Base-by-base conservation (phyloP, 2,329 filamentous ascomycete genomes). In the Diaporthe citriasiana region DNA sequence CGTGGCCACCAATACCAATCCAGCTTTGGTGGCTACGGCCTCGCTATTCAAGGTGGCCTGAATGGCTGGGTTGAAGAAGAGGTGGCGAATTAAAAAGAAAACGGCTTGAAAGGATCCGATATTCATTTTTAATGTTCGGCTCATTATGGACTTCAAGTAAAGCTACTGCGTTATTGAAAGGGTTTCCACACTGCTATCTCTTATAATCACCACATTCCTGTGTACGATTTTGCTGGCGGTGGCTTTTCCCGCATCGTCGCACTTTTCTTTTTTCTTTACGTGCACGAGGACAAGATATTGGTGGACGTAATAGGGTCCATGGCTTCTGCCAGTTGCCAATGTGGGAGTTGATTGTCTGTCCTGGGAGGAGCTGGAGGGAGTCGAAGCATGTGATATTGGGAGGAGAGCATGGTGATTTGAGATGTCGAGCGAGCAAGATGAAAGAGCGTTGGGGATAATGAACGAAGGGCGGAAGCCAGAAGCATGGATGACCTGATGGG, bases 1-100 rank as follows among this genome's bases (percentile, higher is more conserved):
- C 86, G 90, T 73, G 90, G 91, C 15, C 91, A 93, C 79, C 90
- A 92, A 76, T 93, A 93, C 82, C 90, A 92, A 82, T 86, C 87
- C 40, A 91, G 89, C 82, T 92, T 87, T 74, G 87, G 89, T 74
- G 89, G 89, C 35, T 91, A 90, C 74, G 90, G 90, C 38, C 85
- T 92, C 17, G 90, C 89, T 50, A 91, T 92, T 71, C 90, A 92
- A 79, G 88, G 90, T 75, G 89, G 89, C 9, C 82, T 93, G 77
- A 92, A 92, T 77, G 91, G 91, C 71, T 93, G 91, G 91, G 90
- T 90, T 47, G 91, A 93, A 82, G 91, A 93, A 80, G 90, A 91
- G 81, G 89, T 91, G 76, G 87, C 88, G 74, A 91, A 91, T 83
- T 91, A 86, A 76, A 71, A 65, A 75, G 72, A 74, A 40, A 53